These are phyloP conservation scores for Aspergillus saccharolyticus DNA, from an alignment of 495 filamentous ascomycete species.

Conservation along the genomic window DNA sequence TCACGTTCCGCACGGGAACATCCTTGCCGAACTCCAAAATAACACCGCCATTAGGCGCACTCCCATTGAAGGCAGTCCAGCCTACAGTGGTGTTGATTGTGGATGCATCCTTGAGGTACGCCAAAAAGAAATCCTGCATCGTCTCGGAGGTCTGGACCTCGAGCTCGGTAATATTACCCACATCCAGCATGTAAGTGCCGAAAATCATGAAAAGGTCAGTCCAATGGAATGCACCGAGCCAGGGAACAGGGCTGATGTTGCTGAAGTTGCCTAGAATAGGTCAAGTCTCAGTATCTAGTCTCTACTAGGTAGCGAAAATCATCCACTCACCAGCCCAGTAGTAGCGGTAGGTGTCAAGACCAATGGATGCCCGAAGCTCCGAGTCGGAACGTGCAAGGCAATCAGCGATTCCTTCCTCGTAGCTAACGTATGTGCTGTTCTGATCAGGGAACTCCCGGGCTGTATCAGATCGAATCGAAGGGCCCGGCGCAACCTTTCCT, in stretches of 20 bases:
- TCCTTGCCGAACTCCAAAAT: conserved; percentile 4
- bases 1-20: not conserved
- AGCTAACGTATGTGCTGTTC: conserved; percentile 28
- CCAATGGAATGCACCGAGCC: conserved; percentile 41
- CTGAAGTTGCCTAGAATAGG: conserved; percentile 32
- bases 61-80: not conserved
- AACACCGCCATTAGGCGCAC: not conserved
- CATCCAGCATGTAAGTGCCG: conserved; percentile 33
- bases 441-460: conserved; percentile 38
- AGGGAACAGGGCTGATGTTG: conserved; percentile 39
- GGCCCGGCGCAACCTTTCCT: conserved; percentile 19
- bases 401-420: conserved; percentile 2
- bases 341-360: conserved; percentile 18
- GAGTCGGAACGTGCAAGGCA: conserved; percentile 23
- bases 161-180: conserved; percentile 24
- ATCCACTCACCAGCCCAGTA: conserved; percentile 9
- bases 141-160: conserved; percentile 29
- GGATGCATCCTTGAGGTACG: conserved; percentile 14
- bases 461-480: conserved; percentile 38
- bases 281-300: not conserved
- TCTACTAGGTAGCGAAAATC: too few relatives aligned
- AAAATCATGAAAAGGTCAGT: conserved; percentile 44
- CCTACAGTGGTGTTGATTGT: not conserved
- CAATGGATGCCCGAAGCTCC: conserved; percentile 19
- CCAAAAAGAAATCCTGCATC: conserved; percentile 38